Percentiles rank a stretch among this genome's conserved stretches.
phyloP scores from a whole-genome alignment of 2,329 filamentous ascomycete genomes.

The Alternaria longipes region DNA sequence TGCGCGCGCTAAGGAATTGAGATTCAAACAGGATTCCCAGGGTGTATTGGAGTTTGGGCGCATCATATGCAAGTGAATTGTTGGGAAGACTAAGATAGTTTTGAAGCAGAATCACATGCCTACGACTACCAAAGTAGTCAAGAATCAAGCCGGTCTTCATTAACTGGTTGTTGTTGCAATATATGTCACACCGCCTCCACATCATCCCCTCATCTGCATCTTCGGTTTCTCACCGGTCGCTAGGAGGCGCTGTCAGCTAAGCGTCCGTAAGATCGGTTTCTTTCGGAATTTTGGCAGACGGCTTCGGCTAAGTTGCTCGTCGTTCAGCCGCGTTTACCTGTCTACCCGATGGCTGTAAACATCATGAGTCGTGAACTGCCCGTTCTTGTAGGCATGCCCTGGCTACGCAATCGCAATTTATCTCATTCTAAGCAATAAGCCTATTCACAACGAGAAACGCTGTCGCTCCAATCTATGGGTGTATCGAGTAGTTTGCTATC shows the following conservation, averaged over 20 bases:
- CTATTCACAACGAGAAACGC: neutral
- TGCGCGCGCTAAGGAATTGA: constrained; percentile 63
- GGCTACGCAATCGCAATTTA: neutral
- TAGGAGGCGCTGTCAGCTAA: neutral
- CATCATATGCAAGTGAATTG: constrained; percentile 6
- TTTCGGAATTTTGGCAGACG: neutral
- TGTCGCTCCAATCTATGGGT: neutral
- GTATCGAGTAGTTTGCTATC: neutral
- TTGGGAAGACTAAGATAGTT: constrained; percentile 1
- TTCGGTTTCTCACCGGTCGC: constrained; percentile 1
- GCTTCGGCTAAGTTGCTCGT: constrained; percentile 7
- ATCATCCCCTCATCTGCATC: constrained; percentile 1
- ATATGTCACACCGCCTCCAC: constrained; percentile 6
- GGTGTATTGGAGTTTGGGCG: constrained; percentile 8
- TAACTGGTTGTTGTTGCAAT: neutral
- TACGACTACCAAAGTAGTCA: constrained; percentile 2
- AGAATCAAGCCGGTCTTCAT: neutral
- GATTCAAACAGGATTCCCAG: neutral
- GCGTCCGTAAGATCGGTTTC: neutral
- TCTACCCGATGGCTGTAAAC: neutral
- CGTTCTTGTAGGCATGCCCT: neutral
- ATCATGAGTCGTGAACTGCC: constrained; percentile 2
- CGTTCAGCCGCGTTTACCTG: neutral
- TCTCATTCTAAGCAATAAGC: neutral
- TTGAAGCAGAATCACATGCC: neutral